A percentile compares a stretch with the other conserved stretches of the same genome.
These are phyloP conservation scores for Fusarium sp. DNA, from an alignment of 2,329 filamentous ascomycete species.

Conservation along the genomic window DNA sequence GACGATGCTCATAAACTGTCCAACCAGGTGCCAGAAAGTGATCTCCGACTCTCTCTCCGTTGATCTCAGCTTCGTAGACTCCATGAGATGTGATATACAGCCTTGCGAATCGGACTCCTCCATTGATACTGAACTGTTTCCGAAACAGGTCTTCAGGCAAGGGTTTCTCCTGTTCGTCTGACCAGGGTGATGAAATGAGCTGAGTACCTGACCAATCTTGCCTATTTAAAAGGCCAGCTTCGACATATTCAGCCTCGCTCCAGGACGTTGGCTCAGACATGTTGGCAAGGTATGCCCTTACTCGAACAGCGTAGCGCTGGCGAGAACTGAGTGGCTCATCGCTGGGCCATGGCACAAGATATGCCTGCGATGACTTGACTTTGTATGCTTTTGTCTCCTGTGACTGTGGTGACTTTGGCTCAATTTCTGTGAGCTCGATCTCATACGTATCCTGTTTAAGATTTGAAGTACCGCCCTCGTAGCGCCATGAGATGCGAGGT, in stretches of 20 bases:
- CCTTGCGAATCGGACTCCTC: constrained; percentile 47
- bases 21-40: constrained; percentile 60
- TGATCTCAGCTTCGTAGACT: constrained; percentile 58
- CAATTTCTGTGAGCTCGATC: background rate
- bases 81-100: constrained; percentile 59
- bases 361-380: background rate
- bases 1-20: constrained; percentile 59
- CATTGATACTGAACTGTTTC: constrained; percentile 45
- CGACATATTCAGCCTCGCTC: background rate
- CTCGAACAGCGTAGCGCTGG: background rate
- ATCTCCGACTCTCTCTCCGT: constrained; percentile 47
- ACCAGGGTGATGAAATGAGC: background rate
- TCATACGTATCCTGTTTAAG: background rate
- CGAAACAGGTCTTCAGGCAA: constrained; percentile 37
- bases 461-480: background rate
- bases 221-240: background rate
- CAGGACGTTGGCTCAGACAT: background rate
- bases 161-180: background rate
- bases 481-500: background rate
- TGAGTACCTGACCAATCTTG: background rate
- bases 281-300: background rate
- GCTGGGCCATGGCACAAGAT: background rate
- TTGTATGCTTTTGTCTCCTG: background rate
- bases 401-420: background rate
- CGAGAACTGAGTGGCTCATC: background rate